phyloP scores from a whole-genome alignment of 176 grass and related monocot genomes.

The Oropetium thomaeum region DNA sequence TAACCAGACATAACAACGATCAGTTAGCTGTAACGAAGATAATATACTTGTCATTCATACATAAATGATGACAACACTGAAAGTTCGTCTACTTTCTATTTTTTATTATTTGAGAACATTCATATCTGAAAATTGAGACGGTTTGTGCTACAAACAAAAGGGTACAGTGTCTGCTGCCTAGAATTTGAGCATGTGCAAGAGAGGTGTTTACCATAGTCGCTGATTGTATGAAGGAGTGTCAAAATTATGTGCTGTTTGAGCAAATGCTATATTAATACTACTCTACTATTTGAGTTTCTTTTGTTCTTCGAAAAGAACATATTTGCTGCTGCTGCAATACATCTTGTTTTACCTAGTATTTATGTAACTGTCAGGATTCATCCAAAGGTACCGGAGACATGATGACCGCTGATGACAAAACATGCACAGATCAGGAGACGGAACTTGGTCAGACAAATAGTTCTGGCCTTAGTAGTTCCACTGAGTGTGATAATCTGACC shows the following conservation, averaged over 20 bases:
- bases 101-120: slow-evolving; percentile 23
- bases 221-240: neutral
- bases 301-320: neutral
- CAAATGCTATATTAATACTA: neutral
- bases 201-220: slow-evolving; percentile 4
- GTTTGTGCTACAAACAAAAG: neutral
- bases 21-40: neutral
- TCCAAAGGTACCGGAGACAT: slow-evolving; percentile 28
- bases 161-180: slow-evolving; percentile 4
- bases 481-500: slow-evolving; percentile 30
- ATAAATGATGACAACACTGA: neutral
- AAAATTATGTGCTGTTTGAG: neutral
- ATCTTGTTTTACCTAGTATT: slow-evolving; percentile 33
- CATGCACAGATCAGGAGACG: slow-evolving; percentile 27
- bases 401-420: slow-evolving; percentile 6
- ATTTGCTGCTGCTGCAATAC: neutral
- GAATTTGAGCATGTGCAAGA: neutral
- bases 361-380: slow-evolving; percentile 32
- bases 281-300: neutral
- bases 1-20: neutral
- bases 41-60: neutral
- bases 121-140: neutral
- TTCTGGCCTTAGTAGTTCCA: slow-evolving; percentile 42
- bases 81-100: slow-evolving; percentile 5
- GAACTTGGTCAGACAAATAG: slow-evolving; percentile 30